Percentiles rank a stretch among this genome's conserved stretches.
Conservation (phyloP, 345 rosid genomes). For the Murraya paniculata region DNA sequence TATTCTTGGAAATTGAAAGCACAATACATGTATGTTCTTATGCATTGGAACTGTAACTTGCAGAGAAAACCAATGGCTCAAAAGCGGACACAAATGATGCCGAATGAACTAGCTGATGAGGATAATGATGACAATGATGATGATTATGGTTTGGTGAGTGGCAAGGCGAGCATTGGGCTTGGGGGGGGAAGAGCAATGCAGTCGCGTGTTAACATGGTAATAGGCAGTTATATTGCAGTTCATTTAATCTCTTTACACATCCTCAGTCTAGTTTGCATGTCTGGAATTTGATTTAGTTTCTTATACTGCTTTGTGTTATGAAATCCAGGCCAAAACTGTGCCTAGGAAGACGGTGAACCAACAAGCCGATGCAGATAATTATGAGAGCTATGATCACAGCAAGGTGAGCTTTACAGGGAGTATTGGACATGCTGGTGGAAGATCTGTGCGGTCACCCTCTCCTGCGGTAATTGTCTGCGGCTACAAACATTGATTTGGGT, state of each 20-base stretch:
- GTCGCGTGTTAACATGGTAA: constrained; percentile 50
- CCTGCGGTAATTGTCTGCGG: constrained; percentile 28
- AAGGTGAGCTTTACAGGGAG: constrained; percentile 20
- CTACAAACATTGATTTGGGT: neutral
- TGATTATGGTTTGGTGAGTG: constrained; percentile 24
- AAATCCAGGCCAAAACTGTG: neutral
- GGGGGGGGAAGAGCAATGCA: constrained; percentile 47
- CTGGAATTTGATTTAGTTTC: neutral
- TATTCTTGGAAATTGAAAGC: neutral
- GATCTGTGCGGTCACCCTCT: constrained; percentile 29
- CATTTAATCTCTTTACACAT: neutral
- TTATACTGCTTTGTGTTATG: neutral
- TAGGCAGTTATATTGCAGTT: neutral
- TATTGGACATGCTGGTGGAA: constrained; percentile 39
- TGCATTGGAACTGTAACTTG: constrained; percentile 11
- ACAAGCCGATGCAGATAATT: constrained; percentile 22
- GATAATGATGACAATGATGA: constrained; percentile 40
- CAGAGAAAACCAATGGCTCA: constrained; percentile 40
- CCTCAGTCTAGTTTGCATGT: neutral
- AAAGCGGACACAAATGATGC: constrained; percentile 28
- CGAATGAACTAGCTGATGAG: constrained; percentile 24
- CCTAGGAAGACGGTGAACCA: constrained; percentile 22
- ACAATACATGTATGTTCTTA: neutral
- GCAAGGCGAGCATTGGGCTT: constrained; percentile 44
- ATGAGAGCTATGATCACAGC: constrained; percentile 27